Percentiles rank a stretch among this genome's conserved stretches.
phyloP scores from a whole-genome alignment of 331 rosid species.

The Acacia pycnantha region DNA sequence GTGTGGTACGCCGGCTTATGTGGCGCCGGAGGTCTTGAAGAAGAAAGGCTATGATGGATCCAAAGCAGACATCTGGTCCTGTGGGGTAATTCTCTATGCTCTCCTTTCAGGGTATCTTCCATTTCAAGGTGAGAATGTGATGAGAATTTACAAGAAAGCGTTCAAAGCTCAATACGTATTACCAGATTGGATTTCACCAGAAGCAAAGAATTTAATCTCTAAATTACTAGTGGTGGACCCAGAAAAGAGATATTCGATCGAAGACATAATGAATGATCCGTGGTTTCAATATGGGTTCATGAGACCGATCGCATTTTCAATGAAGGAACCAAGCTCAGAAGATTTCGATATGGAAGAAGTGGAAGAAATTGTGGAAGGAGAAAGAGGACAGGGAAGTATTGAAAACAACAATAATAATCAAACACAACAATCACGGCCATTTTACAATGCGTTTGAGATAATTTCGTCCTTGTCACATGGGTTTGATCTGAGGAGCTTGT shows the following conservation, averaged over 20 bases:
- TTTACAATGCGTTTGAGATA: constrained; percentile 78
- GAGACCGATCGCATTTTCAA: constrained; percentile 45
- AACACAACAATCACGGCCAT: constrained; percentile 43
- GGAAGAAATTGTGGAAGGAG: not conserved
- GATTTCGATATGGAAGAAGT: not conserved
- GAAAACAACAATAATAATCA: not conserved
- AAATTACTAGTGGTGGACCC: constrained; percentile 64
- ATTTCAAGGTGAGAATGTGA: constrained; percentile 63
- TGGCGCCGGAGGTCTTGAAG: constrained; percentile 76
- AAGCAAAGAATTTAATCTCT: constrained; percentile 47
- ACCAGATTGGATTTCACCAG: constrained; percentile 63
- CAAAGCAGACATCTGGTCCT: constrained; percentile 79
- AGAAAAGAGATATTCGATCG: constrained; percentile 54
- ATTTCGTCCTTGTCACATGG: constrained; percentile 67
- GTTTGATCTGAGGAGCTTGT: constrained; percentile 67
- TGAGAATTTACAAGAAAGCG: constrained; percentile 62
- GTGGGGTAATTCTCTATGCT: constrained; percentile 72
- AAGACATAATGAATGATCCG: constrained; percentile 48
- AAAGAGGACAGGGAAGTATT: not conserved
- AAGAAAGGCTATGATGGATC: constrained; percentile 79
- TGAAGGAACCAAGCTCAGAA: constrained; percentile 27
- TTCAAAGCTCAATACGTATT: constrained; percentile 67
- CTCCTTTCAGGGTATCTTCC: constrained; percentile 69
- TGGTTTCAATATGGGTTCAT: constrained; percentile 70
- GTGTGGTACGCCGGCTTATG: constrained; percentile 84